These are phyloP conservation scores for Thalassiosira mediterranea DNA, from an alignment of 352 stramenopile species.

Conservation along the genomic window DNA sequence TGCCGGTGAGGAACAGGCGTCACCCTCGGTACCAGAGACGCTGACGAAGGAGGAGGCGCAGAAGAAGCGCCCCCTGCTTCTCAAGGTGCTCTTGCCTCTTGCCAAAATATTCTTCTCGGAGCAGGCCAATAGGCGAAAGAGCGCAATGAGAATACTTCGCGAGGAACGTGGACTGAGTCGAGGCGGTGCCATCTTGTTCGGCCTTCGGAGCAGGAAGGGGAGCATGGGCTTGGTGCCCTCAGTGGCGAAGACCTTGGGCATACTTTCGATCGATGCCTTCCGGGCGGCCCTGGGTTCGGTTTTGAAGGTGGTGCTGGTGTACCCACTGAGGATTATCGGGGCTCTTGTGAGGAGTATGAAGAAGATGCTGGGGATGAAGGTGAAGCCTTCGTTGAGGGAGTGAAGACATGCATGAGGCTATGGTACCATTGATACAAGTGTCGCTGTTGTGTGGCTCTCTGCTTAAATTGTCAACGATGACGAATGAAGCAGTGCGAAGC, in stretches of 20 bases:
- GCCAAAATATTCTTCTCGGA: constrained; percentile 73
- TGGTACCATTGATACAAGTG: too few species aligned
- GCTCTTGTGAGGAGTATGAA: constrained; percentile 13
- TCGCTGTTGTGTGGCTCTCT: too few species aligned
- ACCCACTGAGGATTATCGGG: constrained; percentile 41
- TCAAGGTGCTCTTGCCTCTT: constrained; percentile 68
- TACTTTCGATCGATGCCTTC: constrained; percentile 37
- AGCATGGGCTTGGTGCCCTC: constrained; percentile 48
- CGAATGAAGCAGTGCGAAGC: too few species aligned
- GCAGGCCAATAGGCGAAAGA: constrained; percentile 65
- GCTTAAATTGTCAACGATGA: too few species aligned
- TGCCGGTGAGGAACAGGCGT: not conserved
- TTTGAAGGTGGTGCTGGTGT: constrained; percentile 43
- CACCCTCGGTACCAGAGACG: constrained; percentile 26
- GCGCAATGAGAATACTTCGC: constrained; percentile 64
- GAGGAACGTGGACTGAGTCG: constrained; percentile 53
- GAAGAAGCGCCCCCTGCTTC: constrained; percentile 54
- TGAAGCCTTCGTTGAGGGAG: constrained; percentile 44
- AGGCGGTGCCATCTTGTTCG: constrained; percentile 58
- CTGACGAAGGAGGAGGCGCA: constrained; percentile 63
- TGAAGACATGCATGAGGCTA: constrained; percentile 10
- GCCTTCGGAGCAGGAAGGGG: constrained; percentile 43
- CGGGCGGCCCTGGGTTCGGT: constrained; percentile 18
- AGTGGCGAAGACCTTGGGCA: constrained; percentile 34
- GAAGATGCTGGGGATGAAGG: constrained; percentile 47